Evolutionary conservation across 176 grass and related monocot genomes (phyloP), one percentile per base, ranked within the genome.

Genomic region (Microstegium vimineum): DNA sequence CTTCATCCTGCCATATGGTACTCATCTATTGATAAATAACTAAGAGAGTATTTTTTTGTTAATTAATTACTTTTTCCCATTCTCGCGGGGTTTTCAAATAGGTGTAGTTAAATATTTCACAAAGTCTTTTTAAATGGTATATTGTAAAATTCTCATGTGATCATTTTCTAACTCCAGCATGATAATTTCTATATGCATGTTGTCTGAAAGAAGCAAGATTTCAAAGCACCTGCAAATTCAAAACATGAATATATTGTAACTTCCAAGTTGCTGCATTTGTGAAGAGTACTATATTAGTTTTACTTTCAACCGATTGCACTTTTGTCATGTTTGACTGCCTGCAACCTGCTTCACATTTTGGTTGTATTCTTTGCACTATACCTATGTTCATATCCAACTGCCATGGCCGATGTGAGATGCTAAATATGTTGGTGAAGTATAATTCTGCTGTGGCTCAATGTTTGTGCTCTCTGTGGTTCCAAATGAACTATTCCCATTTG

Each of bases 1-100:
- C 66, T 73, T 82, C 36, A 69, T 81, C 60, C 72, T 83, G 35
- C 61, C 52, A 67, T 74, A 14, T 86, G 22, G 15, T 77, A 14
- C 12, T 11, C 13, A 3, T 47, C 28, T 66, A 59, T 57, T 64
- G 42, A 35, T 3, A 43, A 66, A 34, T 20, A 36, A 15, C 42
- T 43, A 43, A 31, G 10, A 10, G 6, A 74, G 20, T 20, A 33
- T 0, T 57, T 78, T n/a, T 8, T n/a, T 66, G 40, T 78, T 14
- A 65, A 38, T 33, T n/a, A 33, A 77, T 4, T 78, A 43, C 15
- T 5, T 12, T 43, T 73, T 56, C 74, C 52, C 7, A 2, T 78
- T 78, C 22, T 35, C 0, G n/a, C 34, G 4, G 47, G 23, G 13
- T 46, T 0, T 26, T 73, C 66, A 72, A 32, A 73, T 26, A 1